phyloP scores from a whole-genome alignment of 805 yeast genomes.

The Candida andamanensis region DNA sequence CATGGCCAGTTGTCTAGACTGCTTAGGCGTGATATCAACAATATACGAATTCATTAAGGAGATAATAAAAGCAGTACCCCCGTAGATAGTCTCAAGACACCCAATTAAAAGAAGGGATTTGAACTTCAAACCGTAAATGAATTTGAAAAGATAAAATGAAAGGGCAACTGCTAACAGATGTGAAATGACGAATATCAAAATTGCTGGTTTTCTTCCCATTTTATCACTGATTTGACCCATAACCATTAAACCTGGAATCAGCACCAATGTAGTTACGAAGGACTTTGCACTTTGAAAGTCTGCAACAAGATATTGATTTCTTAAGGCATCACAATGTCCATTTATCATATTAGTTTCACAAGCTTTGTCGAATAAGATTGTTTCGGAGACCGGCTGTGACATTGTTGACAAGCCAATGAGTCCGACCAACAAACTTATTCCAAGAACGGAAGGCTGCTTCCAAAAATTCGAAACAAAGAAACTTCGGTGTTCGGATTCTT shows the following conservation, averaged over 20 bases:
- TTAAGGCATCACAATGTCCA: conserved; percentile 24
- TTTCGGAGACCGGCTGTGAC: conserved; percentile 1
- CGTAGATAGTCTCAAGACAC: conserved; percentile 48
- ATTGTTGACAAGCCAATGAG: conserved; percentile 1
- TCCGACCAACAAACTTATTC: neutral
- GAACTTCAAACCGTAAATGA: conserved; percentile 3
- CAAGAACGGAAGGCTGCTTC: neutral
- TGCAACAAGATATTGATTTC: conserved; percentile 38
- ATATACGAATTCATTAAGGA: conserved; percentile 63
- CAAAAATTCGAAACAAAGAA: too few species aligned
- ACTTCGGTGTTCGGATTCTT: too few species aligned
- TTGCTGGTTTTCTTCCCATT: conserved; percentile 29
- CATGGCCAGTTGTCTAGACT: conserved; percentile 42
- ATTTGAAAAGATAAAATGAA: neutral
- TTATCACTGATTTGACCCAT: conserved; percentile 33
- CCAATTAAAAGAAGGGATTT: conserved; percentile 33
- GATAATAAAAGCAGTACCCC: conserved; percentile 53
- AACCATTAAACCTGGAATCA: conserved; percentile 53
- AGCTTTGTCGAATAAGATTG: conserved; percentile 4
- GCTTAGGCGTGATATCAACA: conserved; percentile 67
- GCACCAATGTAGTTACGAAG: too few species aligned
- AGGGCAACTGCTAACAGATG: neutral
- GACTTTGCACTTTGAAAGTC: conserved; percentile 38
- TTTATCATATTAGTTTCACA: conserved; percentile 6
- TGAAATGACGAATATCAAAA: conserved; percentile 15